These are phyloP conservation scores for Letharia columbiana DNA, from an alignment of 495 filamentous ascomycete genomes.

Conservation along the genomic window DNA sequence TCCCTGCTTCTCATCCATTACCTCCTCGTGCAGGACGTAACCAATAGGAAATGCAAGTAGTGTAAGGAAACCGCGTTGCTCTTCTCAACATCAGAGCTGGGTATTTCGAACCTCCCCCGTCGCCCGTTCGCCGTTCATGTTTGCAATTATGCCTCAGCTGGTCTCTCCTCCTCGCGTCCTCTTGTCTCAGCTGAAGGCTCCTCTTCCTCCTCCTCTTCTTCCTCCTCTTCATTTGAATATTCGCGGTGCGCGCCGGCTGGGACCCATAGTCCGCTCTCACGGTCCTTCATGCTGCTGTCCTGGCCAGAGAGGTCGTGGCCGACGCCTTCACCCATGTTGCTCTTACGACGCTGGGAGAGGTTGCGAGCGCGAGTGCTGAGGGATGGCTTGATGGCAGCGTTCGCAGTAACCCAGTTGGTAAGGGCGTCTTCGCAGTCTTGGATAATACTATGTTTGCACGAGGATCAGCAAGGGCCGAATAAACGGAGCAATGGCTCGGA, in stretches of 20 bases:
- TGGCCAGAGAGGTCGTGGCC: conserved; percentile 75
- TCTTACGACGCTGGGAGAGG: conserved; percentile 72
- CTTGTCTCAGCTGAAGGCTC: conserved; percentile 47
- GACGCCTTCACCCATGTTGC: conserved; percentile 51
- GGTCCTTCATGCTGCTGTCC: conserved; percentile 72
- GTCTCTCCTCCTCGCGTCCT: conserved; percentile 54
- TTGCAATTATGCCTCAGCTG: conserved; percentile 19
- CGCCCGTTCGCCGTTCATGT: not conserved
- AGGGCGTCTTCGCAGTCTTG: conserved; percentile 97
- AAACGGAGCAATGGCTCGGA: not conserved
- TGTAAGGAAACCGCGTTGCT: conserved; percentile 13
- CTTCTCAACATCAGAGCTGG: conserved; percentile 19
- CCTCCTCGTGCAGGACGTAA: conserved; percentile 9
- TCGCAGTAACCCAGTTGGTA: conserved; percentile 90
- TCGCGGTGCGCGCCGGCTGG: conserved; percentile 67
- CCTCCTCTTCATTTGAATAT: conserved; percentile 54
- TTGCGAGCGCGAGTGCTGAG: conserved; percentile 78
- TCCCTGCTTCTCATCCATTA: conserved; percentile 4
- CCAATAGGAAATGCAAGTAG: conserved; percentile 2
- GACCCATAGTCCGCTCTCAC: conserved; percentile 76
- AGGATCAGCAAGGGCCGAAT: not conserved
- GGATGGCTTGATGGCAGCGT: conserved; percentile 76
- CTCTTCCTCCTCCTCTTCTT: conserved; percentile 46
- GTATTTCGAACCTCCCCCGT: conserved; percentile 17
- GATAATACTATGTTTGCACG: conserved; percentile 57